Evolutionary conservation across 1,284 basidiomycete species (phyloP).

Genomic region (Cryptococcus amylolentus): DNA sequence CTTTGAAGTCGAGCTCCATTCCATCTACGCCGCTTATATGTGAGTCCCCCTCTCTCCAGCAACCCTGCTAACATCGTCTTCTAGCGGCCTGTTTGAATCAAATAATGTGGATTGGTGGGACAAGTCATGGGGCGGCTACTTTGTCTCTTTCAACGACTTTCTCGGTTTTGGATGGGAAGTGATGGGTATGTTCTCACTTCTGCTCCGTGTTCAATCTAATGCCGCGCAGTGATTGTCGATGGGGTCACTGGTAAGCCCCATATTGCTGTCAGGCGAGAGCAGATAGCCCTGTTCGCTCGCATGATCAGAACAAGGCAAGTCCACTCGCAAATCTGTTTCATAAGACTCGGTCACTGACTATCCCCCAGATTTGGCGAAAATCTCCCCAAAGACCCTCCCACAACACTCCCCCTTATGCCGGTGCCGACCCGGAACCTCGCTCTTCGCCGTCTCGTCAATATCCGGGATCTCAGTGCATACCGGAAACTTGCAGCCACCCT

Average conservation of each 20-base stretch:
- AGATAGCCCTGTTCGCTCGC: slow-evolving; percentile 54
- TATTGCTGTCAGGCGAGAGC: slow-evolving; percentile 68
- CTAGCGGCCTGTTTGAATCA: slow-evolving; percentile 66
- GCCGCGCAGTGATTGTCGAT: slow-evolving; percentile 63
- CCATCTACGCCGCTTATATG: slow-evolving; percentile 78
- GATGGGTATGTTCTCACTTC: slow-evolving; percentile 50
- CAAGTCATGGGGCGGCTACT: slow-evolving; percentile 74
- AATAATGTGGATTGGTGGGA: slow-evolving; percentile 71
- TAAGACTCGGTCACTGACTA: not conserved
- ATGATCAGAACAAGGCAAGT: slow-evolving; percentile 48
- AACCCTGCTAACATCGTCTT: not conserved
- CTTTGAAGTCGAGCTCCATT: slow-evolving; percentile 80
- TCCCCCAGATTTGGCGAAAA: slow-evolving; percentile 41
- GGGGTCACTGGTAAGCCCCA: slow-evolving; percentile 67
- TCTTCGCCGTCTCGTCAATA: slow-evolving; percentile 64
- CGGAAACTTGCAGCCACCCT: slow-evolving; percentile 69
- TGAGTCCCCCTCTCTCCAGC: slow-evolving; percentile 18
- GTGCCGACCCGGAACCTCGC: slow-evolving; percentile 53
- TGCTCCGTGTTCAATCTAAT: not conserved
- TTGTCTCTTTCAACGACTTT: slow-evolving; percentile 75
- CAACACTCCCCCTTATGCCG: slow-evolving; percentile 33
- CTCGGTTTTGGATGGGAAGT: slow-evolving; percentile 80
- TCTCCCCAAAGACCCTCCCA: slow-evolving; percentile 42
- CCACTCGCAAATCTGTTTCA: not conserved
- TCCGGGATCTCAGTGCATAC: slow-evolving; percentile 67